A percentile compares a stretch with the other conserved stretches of the same genome.
These are phyloP conservation scores for Spizellomyces punctatus DNA, from an alignment of 192 early-diverging fungal genomes.

Conservation along the genomic window DNA sequence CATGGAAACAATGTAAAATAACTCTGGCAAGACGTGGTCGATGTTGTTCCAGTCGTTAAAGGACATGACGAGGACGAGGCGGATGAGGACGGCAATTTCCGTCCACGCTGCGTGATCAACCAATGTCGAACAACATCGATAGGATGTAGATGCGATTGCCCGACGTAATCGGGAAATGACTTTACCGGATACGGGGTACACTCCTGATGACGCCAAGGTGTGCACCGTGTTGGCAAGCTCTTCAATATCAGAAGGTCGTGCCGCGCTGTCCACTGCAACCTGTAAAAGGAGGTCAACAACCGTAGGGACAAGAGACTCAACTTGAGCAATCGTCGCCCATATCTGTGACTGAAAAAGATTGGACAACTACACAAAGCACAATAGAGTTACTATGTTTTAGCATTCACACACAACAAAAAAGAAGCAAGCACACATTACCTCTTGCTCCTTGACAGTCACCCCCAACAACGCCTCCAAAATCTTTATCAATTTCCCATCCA, in stretches of 20 bases:
- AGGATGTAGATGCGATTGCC: slow-evolving; percentile 78
- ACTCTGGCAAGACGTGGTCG: slow-evolving; percentile 78
- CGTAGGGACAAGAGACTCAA: slow-evolving; percentile 80
- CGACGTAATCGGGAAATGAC: slow-evolving; percentile 80
- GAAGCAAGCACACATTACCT: slow-evolving; percentile 33
- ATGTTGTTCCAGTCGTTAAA: slow-evolving; percentile 73
- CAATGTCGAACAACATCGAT: slow-evolving; percentile 69
- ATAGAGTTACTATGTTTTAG: no score
- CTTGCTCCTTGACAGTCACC: slow-evolving; percentile 78
- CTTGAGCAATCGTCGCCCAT: slow-evolving; percentile 77
- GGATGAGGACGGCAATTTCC: slow-evolving; percentile 88
- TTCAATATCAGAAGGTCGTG: slow-evolving; percentile 76
- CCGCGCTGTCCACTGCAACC: slow-evolving; percentile 79
- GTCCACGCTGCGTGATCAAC: slow-evolving; percentile 85
- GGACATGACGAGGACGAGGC: slow-evolving; percentile 86
- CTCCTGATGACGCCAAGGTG: slow-evolving; percentile 76
- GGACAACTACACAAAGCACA: slow-evolving; percentile 50
- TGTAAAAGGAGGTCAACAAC: slow-evolving; percentile 80
- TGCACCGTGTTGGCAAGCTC: slow-evolving; percentile 85
- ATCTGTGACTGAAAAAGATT: slow-evolving; percentile 81
- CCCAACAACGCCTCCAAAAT: slow-evolving; percentile 79
- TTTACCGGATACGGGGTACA: slow-evolving; percentile 69
- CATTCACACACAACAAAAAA: no score
- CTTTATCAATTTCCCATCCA: slow-evolving; percentile 62
- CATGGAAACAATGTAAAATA: slow-evolving; percentile 83